Conservation (phyloP, 805 yeast species). For the Saturnispora sanitii region DNA sequence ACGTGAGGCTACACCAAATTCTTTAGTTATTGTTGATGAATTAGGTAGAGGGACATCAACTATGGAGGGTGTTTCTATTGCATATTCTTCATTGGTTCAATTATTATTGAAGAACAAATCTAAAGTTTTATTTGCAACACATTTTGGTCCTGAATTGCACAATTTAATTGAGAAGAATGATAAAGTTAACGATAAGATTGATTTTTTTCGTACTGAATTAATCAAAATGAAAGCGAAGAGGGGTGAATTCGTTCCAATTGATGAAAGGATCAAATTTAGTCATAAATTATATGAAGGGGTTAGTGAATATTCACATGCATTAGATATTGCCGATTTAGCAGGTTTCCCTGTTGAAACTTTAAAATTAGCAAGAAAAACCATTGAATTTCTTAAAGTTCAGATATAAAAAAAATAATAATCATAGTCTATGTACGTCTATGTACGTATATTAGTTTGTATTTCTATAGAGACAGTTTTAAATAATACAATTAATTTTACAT, state of each 20-base stretch:
- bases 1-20: constrained; percentile 50
- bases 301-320: constrained; percentile 66
- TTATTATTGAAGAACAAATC: constrained; percentile 47
- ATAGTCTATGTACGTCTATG: not conserved
- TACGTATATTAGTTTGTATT: not conserved
- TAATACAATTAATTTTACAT: constrained; percentile 4
- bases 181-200: constrained; percentile 18
- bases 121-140: constrained; percentile 82
- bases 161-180: constrained; percentile 28
- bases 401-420: not conserved
- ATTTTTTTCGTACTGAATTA: constrained; percentile 22
- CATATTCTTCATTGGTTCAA: constrained; percentile 61
- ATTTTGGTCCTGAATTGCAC: constrained; percentile 54
- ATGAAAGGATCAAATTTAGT: constrained; percentile 34
- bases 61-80: constrained; percentile 75
- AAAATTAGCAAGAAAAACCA: constrained; percentile 36
- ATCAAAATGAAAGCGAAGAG: constrained; percentile 4
- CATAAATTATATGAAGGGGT: constrained; percentile 58
- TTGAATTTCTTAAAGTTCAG: constrained; percentile 9
- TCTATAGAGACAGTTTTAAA: constrained; percentile 1
- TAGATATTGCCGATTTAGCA: constrained; percentile 66
- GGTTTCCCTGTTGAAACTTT: constrained; percentile 64
- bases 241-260: constrained; percentile 15
- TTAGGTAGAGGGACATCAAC: constrained; percentile 87
- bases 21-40: constrained; percentile 77